phyloP scores from a whole-genome alignment of 1,284 basidiomycete genomes.

The Coniophora puteana region DNA sequence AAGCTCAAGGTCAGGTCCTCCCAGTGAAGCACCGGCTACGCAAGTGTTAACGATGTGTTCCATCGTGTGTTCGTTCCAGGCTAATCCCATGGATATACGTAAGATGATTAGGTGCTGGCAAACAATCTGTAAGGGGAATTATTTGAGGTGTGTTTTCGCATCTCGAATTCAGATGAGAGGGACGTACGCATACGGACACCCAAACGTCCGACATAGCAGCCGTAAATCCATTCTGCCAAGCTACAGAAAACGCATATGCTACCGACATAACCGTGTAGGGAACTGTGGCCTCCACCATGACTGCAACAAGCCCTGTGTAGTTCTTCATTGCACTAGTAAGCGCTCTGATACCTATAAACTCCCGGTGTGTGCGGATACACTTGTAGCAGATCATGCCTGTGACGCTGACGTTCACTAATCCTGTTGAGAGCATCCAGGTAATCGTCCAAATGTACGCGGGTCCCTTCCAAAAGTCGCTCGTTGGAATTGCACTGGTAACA shows the following conservation, averaged over 20 bases:
- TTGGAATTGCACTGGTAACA: slow-evolving; percentile 18
- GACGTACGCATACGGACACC: too few species aligned
- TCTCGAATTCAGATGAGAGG: too few species aligned
- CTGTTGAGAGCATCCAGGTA: slow-evolving; percentile 20
- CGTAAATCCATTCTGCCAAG: slow-evolving; percentile 13
- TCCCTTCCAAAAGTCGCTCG: slow-evolving; percentile 11
- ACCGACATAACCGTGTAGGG: slow-evolving; percentile 24
- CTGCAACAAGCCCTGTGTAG: slow-evolving; percentile 16
- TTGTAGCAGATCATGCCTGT: slow-evolving; percentile 24
- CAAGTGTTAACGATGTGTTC: too few species aligned
- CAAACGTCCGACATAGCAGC: too few species aligned
- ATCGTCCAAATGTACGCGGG: slow-evolving; percentile 15
- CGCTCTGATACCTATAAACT: too few species aligned
- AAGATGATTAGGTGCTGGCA: slow-evolving; percentile 31
- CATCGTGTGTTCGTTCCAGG: slow-evolving; percentile 24
- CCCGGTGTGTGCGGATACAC: too few species aligned
- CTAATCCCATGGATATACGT: slow-evolving; percentile 26
- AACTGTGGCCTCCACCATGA: slow-evolving; percentile 24
- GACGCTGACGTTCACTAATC: slow-evolving; percentile 17
- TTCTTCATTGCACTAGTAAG: slow-evolving; percentile 14
- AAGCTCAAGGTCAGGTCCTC: too few species aligned
- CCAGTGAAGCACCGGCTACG: too few species aligned
- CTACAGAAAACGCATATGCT: slow-evolving; percentile 21
- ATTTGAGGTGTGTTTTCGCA: not conserved
- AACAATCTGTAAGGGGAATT: slow-evolving; percentile 25